These are phyloP conservation scores for Striga asiatica DNA, from an alignment of 257 asterid species.

Conservation along the genomic window DNA sequence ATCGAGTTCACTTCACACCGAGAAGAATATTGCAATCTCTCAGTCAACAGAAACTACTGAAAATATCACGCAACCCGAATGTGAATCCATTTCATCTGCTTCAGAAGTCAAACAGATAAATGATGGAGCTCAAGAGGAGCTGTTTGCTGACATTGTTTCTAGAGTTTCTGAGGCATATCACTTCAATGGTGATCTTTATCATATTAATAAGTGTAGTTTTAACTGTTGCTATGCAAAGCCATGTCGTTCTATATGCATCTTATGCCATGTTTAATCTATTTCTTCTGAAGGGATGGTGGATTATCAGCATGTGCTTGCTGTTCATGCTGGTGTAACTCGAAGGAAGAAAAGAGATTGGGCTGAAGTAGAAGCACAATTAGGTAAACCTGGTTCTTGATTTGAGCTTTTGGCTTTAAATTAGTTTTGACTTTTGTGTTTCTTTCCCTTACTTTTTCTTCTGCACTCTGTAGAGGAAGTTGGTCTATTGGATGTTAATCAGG, in stretches of 20 bases:
- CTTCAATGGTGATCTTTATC: slow-evolving; percentile 47
- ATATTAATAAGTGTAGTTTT: slow-evolving; percentile 10
- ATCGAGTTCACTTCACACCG: slow-evolving; percentile 18
- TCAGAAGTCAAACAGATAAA: slow-evolving; percentile 25
- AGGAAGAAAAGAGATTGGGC: slow-evolving; percentile 66
- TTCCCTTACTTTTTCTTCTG: slow-evolving; percentile 15
- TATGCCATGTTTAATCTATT: slow-evolving; percentile 13
- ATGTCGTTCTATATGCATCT: slow-evolving; percentile 12
- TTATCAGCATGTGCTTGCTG: slow-evolving; percentile 87
- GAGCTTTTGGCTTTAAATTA: neutral
- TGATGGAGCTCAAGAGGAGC: slow-evolving; percentile 30
- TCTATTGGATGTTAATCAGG: slow-evolving; percentile 59
- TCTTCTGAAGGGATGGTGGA: slow-evolving; percentile 79
- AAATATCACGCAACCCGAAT: slow-evolving; percentile 20
- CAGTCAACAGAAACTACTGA: slow-evolving; percentile 21
- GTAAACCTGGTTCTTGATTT: slow-evolving; percentile 27
- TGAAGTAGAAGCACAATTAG: slow-evolving; percentile 57
- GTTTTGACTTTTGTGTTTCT: slow-evolving; percentile 9
- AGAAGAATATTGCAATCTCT: slow-evolving; percentile 21
- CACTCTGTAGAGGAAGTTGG: slow-evolving; percentile 41
- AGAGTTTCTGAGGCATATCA: slow-evolving; percentile 59
- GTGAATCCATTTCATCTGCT: slow-evolving; percentile 20
- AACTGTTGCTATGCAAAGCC: neutral
- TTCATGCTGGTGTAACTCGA: slow-evolving; percentile 59
- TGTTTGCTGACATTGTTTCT: slow-evolving; percentile 69